A percentile compares a stretch with the other conserved stretches of the same genome.
phyloP scores from a whole-genome alignment of 176 grass and related monocot species.

The Aechmea fasciata region DNA sequence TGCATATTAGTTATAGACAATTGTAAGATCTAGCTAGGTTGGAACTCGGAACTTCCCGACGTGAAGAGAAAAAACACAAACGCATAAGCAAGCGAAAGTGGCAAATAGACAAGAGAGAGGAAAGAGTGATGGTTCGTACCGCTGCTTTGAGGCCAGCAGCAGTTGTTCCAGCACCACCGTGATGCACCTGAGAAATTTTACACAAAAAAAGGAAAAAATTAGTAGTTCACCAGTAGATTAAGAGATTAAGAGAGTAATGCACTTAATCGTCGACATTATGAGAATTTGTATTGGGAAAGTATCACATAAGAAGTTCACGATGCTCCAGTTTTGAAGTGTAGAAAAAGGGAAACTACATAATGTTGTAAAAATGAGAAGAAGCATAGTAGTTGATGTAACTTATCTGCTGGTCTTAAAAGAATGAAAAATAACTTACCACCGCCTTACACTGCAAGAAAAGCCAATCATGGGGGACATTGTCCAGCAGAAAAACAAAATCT shows the following conservation, averaged over 20 bases:
- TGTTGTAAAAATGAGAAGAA: no score
- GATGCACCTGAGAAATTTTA: conserved; percentile 43
- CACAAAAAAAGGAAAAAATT: conserved; percentile 1
- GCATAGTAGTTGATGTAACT: no score
- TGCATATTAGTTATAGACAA: conserved; percentile 25
- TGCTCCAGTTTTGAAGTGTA: no score
- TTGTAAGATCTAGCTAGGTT: not conserved
- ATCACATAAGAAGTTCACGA: no score
- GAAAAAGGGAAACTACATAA: no score
- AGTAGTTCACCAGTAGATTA: conserved; percentile 9
- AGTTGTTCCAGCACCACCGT: conserved; percentile 72
- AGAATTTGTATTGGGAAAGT: no score
- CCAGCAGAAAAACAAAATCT: conserved; percentile 73
- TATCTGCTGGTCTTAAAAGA: no score
- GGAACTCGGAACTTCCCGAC: no score
- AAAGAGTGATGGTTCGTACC: conserved; percentile 22
- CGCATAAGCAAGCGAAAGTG: not conserved
- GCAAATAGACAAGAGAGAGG: not conserved
- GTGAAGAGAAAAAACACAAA: not conserved
- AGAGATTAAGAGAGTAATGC: not conserved
- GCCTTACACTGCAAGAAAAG: conserved; percentile 91
- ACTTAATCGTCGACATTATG: conserved; percentile 20
- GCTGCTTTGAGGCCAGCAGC: conserved; percentile 60
- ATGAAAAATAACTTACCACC: conserved; percentile 37
- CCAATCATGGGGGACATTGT: conserved; percentile 95